A percentile compares a stretch with the other conserved stretches of the same genome.
phyloP scores from a whole-genome alignment of 2,329 filamentous ascomycete species.

The Diaporthe ampelina region DNA sequence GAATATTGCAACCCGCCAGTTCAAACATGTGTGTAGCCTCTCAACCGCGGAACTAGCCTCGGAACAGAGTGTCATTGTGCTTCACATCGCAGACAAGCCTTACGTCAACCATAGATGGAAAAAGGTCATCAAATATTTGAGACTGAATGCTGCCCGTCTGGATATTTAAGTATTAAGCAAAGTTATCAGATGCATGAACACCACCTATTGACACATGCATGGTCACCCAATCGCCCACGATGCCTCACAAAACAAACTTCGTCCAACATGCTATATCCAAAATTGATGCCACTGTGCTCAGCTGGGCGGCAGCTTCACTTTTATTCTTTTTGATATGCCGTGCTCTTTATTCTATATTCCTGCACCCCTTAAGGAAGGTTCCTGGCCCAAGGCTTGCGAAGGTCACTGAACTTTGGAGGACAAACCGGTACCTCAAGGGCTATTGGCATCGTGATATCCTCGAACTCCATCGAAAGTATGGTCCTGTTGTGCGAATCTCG shows the following conservation, averaged over 20 bases:
- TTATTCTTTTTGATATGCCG: not conserved
- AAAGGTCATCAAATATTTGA: not conserved
- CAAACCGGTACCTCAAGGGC: not conserved
- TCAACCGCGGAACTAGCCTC: not conserved
- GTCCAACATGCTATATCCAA: not conserved
- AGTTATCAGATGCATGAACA: not conserved
- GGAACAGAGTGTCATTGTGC: not conserved
- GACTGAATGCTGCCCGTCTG: not conserved
- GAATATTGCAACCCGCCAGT: not conserved
- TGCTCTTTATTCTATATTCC: not conserved
- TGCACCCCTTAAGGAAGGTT: not conserved
- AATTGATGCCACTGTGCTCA: not conserved
- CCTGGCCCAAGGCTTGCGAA: not conserved
- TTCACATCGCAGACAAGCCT: not conserved
- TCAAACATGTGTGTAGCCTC: not conserved
- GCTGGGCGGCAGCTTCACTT: not conserved
- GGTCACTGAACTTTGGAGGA: not conserved
- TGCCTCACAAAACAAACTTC: not conserved
- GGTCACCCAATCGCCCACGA: not conserved
- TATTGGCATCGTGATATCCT: constrained; percentile 18
- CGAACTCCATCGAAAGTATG: not conserved
- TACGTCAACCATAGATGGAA: not conserved
- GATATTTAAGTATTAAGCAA: not conserved
- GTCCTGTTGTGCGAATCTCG: constrained; percentile 2
- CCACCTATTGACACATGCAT: not conserved